A percentile compares a stretch with the other conserved stretches of the same genome.
phyloP scores from a whole-genome alignment of 2,329 filamentous ascomycete genomes.

The Pseudocercospora crystallina region DNA sequence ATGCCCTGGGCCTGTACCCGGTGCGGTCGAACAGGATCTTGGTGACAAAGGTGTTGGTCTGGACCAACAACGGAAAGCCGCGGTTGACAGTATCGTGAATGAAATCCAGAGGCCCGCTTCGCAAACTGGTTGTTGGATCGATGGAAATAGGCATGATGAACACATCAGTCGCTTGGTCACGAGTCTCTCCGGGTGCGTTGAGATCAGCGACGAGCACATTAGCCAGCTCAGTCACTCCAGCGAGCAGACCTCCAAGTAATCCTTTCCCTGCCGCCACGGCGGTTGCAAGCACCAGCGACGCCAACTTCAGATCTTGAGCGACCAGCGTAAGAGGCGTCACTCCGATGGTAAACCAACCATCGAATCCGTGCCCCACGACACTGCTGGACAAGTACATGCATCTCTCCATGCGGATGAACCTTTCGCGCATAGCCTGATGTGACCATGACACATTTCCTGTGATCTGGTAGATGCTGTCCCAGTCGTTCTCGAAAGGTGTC shows the following conservation, averaged over 20 bases:
- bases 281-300: conserved; percentile 45
- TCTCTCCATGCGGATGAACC: conserved; percentile 50
- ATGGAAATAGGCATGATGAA: conserved; percentile 8
- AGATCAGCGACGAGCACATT: conserved; percentile 50
- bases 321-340: conserved; percentile 53
- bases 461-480: conserved; percentile 54
- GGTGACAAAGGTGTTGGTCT: conserved; percentile 62
- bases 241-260: conserved; percentile 37
- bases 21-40: conserved; percentile 64
- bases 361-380: conserved; percentile 54
- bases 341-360: conserved; percentile 38
- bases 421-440: conserved; percentile 56
- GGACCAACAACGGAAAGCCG: conserved; percentile 56
- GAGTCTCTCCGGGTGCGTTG: conserved; percentile 26
- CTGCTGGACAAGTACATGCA: conserved; percentile 45
- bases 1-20: conserved; percentile 47
- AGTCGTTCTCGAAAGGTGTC: conserved; percentile 59
- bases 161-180: conserved; percentile 37
- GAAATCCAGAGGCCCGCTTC: conserved; percentile 52
- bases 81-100: conserved; percentile 51
- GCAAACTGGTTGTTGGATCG: conserved; percentile 1
- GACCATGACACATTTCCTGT: conserved; percentile 62
- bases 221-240: conserved; percentile 45
- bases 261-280: conserved; percentile 54
- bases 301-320: conserved; percentile 41